Base-by-base conservation (phyloP, 1,284 basidiomycete species). In the Schizopora paradoxa region DNA sequence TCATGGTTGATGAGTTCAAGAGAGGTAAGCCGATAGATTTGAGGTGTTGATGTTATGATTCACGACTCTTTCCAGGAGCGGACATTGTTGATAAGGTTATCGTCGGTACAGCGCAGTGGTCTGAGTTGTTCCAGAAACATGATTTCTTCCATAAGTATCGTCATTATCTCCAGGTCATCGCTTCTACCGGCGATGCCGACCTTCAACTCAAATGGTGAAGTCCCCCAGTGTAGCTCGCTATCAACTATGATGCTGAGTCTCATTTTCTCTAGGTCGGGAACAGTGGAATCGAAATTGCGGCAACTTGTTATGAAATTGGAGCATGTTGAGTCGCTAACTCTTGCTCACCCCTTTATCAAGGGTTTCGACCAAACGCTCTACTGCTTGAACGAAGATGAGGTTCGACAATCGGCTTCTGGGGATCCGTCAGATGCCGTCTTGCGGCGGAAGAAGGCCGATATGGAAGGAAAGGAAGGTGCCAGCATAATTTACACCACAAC, bases 101-200 rank as follows among this genome's bases (percentile, higher is more conserved):
- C 44, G 76, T 89, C 32, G 86, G 86, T 22, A 84, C 79, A 41
- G 80, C 86, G n/a, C 74, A 76, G 41, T 99, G 96, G 95, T 82
- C 83, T 47, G 90, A 93, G 61, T 72, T 99, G 18, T 99, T 99
- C 60, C 69, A 82, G 40, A 91, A 91, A 61, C 91, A 95, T 63
- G 92, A 98, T 67, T 99, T 99, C 65, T 99, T 98, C 74, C 82
- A 87, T 65, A 90, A 88, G 67, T 99, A 99, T 68, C 85, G 90
- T 52, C 93, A 97, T 70, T 99, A 99, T 64, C 79, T 99, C n/a
- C 93, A 97, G 77, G 86, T 99, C 22, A 91, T 95, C 47, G 94
- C 95, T 5, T 94, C 92, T 31, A 84, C 91, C 43, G 82, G 84
- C 19, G 79, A 82, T 34, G 62, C 82, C 2, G 93, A 96, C 19